Conservation (phyloP, 2,329 filamentous ascomycete species). For the Cladosporium sp. region DNA sequence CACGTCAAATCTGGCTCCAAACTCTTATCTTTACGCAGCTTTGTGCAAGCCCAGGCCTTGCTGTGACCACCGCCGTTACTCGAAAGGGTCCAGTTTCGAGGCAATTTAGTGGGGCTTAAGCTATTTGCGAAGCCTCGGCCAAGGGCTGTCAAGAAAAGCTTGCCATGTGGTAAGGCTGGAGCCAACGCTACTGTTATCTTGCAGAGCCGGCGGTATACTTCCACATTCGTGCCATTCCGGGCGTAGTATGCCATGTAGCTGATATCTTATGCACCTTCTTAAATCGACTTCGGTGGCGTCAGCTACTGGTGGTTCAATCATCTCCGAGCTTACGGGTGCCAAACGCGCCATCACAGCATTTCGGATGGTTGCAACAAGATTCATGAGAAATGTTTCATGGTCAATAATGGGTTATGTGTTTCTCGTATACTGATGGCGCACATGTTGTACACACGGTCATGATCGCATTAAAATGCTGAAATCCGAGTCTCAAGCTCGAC, state of each 20-base stretch:
- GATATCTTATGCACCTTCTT: too few relatives aligned
- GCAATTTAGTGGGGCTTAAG: background rate
- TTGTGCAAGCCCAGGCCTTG: background rate
- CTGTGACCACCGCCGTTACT: background rate
- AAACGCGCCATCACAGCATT: too few relatives aligned
- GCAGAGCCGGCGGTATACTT: too few relatives aligned
- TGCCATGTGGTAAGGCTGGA: background rate
- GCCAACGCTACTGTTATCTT: too few relatives aligned
- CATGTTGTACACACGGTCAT: background rate
- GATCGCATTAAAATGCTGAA: background rate
- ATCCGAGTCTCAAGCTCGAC: background rate
- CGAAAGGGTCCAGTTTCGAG: background rate
- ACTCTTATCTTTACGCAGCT: background rate
- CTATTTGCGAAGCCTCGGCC: background rate
- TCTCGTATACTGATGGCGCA: background rate
- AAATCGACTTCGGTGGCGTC: too few relatives aligned
- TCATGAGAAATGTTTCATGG: too few relatives aligned
- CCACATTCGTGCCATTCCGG: too few relatives aligned
- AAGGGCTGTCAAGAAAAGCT: background rate
- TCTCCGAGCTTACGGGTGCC: too few relatives aligned
- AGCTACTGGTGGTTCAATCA: too few relatives aligned
- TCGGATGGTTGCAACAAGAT: too few relatives aligned
- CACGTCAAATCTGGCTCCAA: background rate
- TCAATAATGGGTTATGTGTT: background rate
- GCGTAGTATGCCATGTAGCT: too few relatives aligned